phyloP scores from a whole-genome alignment of 2,329 filamentous ascomycete genomes.

The Penicillium sp. region DNA sequence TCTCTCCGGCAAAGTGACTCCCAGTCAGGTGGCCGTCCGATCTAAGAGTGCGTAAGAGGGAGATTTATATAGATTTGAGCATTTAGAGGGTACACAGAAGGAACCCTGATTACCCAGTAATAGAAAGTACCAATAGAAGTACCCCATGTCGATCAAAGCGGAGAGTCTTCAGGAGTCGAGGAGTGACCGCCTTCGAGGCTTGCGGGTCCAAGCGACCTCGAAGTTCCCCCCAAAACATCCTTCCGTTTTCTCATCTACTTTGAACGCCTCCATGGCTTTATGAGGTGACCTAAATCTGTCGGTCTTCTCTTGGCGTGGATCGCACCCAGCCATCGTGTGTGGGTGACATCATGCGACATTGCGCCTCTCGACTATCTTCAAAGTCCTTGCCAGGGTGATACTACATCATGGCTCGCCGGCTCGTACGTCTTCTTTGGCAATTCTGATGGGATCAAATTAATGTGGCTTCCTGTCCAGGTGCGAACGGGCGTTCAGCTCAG shows the following conservation, averaged over 20 bases:
- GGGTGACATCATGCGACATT: slow-evolving; percentile 34
- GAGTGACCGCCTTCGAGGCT: slow-evolving; percentile 32
- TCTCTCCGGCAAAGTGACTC: slow-evolving; percentile 66
- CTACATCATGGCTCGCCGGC: slow-evolving; percentile 43
- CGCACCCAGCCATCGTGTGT: slow-evolving; percentile 2
- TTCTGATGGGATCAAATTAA: slow-evolving; percentile 1
- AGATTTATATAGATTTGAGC: slow-evolving; percentile 7
- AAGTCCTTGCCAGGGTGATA: slow-evolving; percentile 32
- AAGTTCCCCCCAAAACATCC: slow-evolving; percentile 15
- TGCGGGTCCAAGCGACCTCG: slow-evolving; percentile 18
- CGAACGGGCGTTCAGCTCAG: slow-evolving; percentile 73
- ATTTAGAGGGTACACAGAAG: background rate
- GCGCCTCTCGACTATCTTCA: slow-evolving; percentile 22
- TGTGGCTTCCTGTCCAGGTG: slow-evolving; percentile 38
- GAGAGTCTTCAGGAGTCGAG: slow-evolving; percentile 19
- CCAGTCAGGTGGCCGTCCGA: slow-evolving; percentile 63
- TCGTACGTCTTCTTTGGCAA: slow-evolving; percentile 31
- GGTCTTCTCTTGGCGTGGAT: slow-evolving; percentile 28
- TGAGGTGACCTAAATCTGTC: slow-evolving; percentile 30
- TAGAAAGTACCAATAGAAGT: slow-evolving; percentile 8
- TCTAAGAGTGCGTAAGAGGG: slow-evolving; percentile 9
- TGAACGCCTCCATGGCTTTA: slow-evolving; percentile 20
- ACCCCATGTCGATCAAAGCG: slow-evolving; percentile 5
- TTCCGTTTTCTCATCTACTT: slow-evolving; percentile 9
- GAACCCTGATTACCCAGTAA: slow-evolving; percentile 1